Evolutionary conservation across 257 asterid species (phyloP), one percentile per base, ranked within the genome.

Genomic region (Ballota nigra): DNA sequence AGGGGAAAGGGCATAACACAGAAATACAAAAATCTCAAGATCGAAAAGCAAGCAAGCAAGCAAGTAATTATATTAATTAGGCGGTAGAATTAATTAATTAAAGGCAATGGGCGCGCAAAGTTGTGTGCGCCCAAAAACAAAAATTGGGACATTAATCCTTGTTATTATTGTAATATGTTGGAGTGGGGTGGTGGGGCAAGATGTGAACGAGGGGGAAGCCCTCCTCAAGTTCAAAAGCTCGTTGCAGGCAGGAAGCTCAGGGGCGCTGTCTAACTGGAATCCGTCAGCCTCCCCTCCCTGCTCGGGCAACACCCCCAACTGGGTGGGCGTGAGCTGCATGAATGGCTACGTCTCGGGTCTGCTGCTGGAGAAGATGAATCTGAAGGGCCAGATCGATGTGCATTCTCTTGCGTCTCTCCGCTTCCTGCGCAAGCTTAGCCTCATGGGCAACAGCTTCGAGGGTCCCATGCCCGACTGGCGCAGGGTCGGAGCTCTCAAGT

Each of bases 401-500:
- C 85, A 86, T 7, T 51, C 94, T 6, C 92, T 92, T 0, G 65
- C 74, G n/a, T 81, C 88, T 0, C 63, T 92, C 23, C 87, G 22
- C 0, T 74, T 43, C 59, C 29, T 92, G 62, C 77, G 98, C 52
- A 76, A 88, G 13, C 79, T 92, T 1, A 89, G 96, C 80, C 77
- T 92, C 68, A 88, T 80, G 92, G 81, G 78, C 70, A 92, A 92
- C 60, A 49, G 10, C 60, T 86, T 92, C 56, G 82, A 85, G 31
- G 98, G 96, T 7, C 33, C 70, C 40, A 89, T 89, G 94, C 98
- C 96, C 0, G 96, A 88, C 53, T 89, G 96, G 95, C 77, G 82
- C 62, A 88, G 84, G 78, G 77, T 92, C 18, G 88, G 92, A 1
- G 87, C 96, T 1, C 82, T 92, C 68, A 88, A 89, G 81, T 79